Evolutionary conservation across 2,329 filamentous ascomycete genomes (phyloP).

Genomic region (Pestalotiopsis sp.): DNA sequence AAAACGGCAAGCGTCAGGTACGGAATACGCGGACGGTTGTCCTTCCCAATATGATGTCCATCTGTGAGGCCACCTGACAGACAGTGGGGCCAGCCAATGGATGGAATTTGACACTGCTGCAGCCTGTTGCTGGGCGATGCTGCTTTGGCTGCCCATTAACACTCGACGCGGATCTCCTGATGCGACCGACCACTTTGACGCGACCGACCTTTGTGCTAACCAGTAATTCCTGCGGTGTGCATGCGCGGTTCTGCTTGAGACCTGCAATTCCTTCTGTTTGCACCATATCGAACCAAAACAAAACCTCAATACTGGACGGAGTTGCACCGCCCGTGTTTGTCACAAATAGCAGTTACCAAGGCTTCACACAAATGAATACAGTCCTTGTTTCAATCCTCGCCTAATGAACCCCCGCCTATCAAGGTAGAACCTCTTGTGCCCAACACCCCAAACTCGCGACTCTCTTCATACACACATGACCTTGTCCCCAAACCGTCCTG

Average conservation of each 20-base stretch:
- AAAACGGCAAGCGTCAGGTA: background rate
- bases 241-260: background rate
- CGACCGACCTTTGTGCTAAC: background rate
- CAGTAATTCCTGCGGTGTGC: background rate
- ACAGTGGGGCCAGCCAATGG: background rate
- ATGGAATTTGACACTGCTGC: background rate
- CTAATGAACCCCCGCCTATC: background rate
- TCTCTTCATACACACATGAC: background rate
- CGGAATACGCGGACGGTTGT: background rate
- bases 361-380: background rate
- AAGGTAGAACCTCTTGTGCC: background rate
- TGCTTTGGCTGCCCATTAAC: background rate
- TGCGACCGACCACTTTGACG: slow-evolving; percentile 8
- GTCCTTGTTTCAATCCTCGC: background rate
- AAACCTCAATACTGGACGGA: background rate
- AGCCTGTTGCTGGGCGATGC: background rate
- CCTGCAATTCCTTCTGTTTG: background rate
- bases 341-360: background rate
- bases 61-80: background rate
- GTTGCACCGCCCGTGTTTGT: background rate
- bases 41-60: background rate
- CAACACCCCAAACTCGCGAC: background rate
- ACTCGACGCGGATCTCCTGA: background rate
- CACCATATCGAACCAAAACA: background rate
- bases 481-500: background rate